Conservation (phyloP, 805 yeast genomes). For the Cyberlindnera lachancei region DNA sequence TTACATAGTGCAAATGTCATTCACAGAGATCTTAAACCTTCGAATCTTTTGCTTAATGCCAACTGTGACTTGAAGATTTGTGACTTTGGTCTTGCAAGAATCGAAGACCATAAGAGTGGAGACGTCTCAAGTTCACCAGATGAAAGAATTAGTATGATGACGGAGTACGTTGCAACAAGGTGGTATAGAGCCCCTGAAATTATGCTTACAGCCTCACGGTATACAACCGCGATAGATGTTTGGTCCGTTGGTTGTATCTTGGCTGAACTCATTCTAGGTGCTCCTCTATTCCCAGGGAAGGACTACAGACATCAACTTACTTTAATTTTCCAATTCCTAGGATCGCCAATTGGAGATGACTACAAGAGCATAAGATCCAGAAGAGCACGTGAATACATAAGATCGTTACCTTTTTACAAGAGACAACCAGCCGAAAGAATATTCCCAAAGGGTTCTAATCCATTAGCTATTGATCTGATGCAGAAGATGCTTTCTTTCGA, state of each 20-base stretch:
- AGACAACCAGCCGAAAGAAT: slow-evolving; percentile 43
- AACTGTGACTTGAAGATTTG: slow-evolving; percentile 92
- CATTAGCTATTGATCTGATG: slow-evolving; percentile 56
- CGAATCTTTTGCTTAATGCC: slow-evolving; percentile 76
- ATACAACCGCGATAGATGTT: slow-evolving; percentile 90
- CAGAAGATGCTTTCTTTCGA: slow-evolving; percentile 73
- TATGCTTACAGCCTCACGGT: slow-evolving; percentile 89
- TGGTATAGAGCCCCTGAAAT: slow-evolving; percentile 99
- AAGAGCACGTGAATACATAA: slow-evolving; percentile 84
- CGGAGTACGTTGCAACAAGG: slow-evolving; percentile 95
- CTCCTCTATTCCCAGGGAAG: slow-evolving; percentile 88
- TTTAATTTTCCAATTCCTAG: slow-evolving; percentile 76
- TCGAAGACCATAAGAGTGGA: slow-evolving; percentile 21
- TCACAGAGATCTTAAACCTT: slow-evolving; percentile 89
- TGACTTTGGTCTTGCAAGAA: slow-evolving; percentile 84
- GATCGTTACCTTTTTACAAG: slow-evolving; percentile 65
- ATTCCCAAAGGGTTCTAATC: slow-evolving; percentile 43
- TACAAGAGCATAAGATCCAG: slow-evolving; percentile 66
- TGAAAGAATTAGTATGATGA: slow-evolving; percentile 73
- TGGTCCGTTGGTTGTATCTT: slow-evolving; percentile 97
- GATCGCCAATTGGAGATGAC: slow-evolving; percentile 81
- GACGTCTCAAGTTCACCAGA: slow-evolving; percentile 43
- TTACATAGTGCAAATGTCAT: slow-evolving; percentile 91
- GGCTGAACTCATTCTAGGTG: slow-evolving; percentile 81
- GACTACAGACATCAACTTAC: slow-evolving; percentile 90